phyloP scores from a whole-genome alignment of 805 yeast genomes.

The Kluyveromyces dobzhanskii region DNA sequence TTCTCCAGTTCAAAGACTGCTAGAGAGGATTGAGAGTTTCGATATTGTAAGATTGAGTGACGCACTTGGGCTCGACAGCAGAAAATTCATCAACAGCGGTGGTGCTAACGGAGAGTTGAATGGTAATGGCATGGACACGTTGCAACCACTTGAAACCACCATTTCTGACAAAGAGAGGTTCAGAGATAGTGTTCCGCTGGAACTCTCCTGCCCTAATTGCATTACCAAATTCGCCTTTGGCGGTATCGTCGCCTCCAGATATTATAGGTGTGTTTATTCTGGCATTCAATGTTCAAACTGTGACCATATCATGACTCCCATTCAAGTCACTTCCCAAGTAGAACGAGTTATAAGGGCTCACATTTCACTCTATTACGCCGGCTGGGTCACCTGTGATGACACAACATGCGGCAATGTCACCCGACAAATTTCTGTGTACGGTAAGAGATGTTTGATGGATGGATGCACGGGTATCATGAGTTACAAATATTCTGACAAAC shows the following conservation, averaged over 20 bases:
- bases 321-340: constrained; percentile 60
- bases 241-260: constrained; percentile 60
- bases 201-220: constrained; percentile 53
- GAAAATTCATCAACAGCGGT: constrained; percentile 41
- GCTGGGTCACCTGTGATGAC: constrained; percentile 82
- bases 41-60: constrained; percentile 73
- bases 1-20: constrained; percentile 82
- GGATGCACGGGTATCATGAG: constrained; percentile 71
- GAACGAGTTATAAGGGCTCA: constrained; percentile 64
- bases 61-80: constrained; percentile 69
- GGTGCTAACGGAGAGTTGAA: constrained; percentile 20
- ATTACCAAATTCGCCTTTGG: constrained; percentile 54
- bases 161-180: constrained; percentile 79
- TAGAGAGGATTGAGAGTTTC: constrained; percentile 79
- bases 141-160: constrained; percentile 74
- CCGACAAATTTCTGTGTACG: constrained; percentile 82
- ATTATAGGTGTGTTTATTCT: constrained; percentile 50
- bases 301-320: constrained; percentile 38
- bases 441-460: constrained; percentile 64
- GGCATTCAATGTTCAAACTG: constrained; percentile 72
- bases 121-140: constrained; percentile 30
- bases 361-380: constrained; percentile 74
- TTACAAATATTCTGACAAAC: constrained; percentile 67
- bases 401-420: constrained; percentile 71
- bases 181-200: constrained; percentile 48